Evolutionary conservation across 1,139 yeast genomes (phyloP), one percentile per base, ranked within the genome.

Genomic region (Arxiozyma slooffiae): DNA sequence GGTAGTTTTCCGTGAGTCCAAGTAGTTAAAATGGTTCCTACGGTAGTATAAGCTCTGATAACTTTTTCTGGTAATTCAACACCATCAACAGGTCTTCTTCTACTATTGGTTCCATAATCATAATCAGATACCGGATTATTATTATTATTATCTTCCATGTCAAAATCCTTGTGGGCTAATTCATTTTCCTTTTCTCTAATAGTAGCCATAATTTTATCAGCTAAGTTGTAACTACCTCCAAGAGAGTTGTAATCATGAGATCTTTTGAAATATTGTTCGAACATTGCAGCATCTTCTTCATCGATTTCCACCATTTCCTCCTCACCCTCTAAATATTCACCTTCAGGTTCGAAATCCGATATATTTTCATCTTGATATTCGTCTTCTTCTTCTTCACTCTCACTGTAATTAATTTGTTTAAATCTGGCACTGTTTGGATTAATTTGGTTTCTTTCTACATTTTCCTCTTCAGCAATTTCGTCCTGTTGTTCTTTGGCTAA

Each of bases 1-100:
- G 98, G 98, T 52, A 92, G 76, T 69, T 89, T 90, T 48, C 98
- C 99, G 62, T 94, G 96, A 41, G 90, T 84, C 79, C 95, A 94
- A n/a, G 94, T 81, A 17, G 92, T 78, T 53, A 92, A 73, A 48
- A 92, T 82, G 59, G 81, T 82, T 8, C 97, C 98, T 48, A 92
- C 92, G 64, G 88, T 87, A 50, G 88, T 84, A 67, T 90, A 92
- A 1, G 96, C 97, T 55, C 85, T 89, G 60, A 94, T 89, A 49
- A 92, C 97, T 67, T 92, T 90, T 50, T 96, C 96, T 14, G 99
- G 98, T 51, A 92, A 75, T 61, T 83, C 77, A 5, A 92, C 97
- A 58, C 77, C 77, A 54, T 72, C 73, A 49, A 67, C 65, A 50
- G 62, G 63, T 51, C 55, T 56, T 30, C 45, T 53, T 16, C 53